Conservation (phyloP, 768 basidiomycete species). For the Chalciporus sphaerocephalus region DNA sequence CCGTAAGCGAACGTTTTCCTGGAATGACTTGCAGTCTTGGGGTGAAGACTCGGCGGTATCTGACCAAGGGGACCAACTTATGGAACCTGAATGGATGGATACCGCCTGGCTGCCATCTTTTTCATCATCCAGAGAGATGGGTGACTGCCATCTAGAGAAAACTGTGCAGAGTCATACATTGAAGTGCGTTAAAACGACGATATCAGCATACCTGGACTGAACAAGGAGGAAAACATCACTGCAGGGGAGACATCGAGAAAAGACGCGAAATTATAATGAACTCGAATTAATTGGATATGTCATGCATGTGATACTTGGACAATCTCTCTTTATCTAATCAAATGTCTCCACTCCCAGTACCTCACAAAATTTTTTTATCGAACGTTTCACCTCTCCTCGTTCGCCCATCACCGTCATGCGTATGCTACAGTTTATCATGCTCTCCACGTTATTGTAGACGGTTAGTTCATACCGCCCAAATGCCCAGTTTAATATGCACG, state of each 20-base stretch:
- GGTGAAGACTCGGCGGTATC: slow-evolving; percentile 1
- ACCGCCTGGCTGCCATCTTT: slow-evolving; percentile 42
- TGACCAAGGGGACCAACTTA: slow-evolving; percentile 26
- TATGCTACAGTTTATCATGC: slow-evolving; percentile 37
- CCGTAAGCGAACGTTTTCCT: slow-evolving; percentile 9
- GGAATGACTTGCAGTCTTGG: slow-evolving; percentile 2
- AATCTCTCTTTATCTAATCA: slow-evolving; percentile 13
- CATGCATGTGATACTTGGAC: slow-evolving; percentile 5
- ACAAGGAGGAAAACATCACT: slow-evolving; percentile 31
- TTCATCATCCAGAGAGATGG: no score
- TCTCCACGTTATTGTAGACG: slow-evolving; percentile 26
- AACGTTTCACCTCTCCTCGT: slow-evolving; percentile 67
- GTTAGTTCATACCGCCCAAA: slow-evolving; percentile 81
- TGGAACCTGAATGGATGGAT: slow-evolving; percentile 21
- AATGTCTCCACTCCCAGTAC: slow-evolving; percentile 33
- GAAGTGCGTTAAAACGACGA: no score
- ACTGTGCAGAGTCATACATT: no score
- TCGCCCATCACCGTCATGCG: slow-evolving; percentile 90
- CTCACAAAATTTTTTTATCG: slow-evolving; percentile 51
- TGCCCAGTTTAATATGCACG: slow-evolving; percentile 84
- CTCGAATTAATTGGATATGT: slow-evolving; percentile 3
- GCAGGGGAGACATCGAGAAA: slow-evolving; percentile 11
- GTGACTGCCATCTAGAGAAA: no score
- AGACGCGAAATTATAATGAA: background rate
- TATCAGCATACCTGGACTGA: slow-evolving; percentile 27